Evolutionary conservation across 2,329 filamentous ascomycete species (phyloP).

Genomic region (Hysterium pulicare): DNA sequence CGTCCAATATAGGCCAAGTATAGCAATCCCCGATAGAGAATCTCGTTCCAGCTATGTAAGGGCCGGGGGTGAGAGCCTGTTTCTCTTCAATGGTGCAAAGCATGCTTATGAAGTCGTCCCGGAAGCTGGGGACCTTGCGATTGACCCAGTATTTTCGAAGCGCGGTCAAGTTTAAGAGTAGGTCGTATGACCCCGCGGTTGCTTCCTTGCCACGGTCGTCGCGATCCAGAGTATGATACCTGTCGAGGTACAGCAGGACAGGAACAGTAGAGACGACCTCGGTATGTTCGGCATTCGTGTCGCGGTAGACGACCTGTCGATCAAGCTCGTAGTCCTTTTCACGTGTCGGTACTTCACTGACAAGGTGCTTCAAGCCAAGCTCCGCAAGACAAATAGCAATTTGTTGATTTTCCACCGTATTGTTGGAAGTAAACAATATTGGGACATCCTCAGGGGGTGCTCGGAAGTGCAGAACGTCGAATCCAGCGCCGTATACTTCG

Average conservation of each 20-base stretch:
- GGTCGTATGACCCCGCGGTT: slow-evolving; percentile 18
- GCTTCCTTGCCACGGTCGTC: slow-evolving; percentile 15
- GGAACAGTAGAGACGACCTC: slow-evolving; percentile 22
- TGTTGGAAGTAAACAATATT: slow-evolving; percentile 37
- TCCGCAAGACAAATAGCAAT: slow-evolving; percentile 29
- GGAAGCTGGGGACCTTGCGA: slow-evolving; percentile 10
- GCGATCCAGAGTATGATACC: slow-evolving; percentile 24
- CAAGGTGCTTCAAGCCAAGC: slow-evolving; percentile 16
- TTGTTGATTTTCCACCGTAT: slow-evolving; percentile 22
- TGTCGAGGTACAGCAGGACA: slow-evolving; percentile 35
- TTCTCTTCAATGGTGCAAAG: slow-evolving; percentile 21
- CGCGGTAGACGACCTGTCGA: slow-evolving; percentile 28
- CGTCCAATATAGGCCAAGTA: slow-evolving; percentile 32
- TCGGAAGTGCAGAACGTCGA: slow-evolving; percentile 70
- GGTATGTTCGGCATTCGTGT: slow-evolving; percentile 32
- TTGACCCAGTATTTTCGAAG: slow-evolving; percentile 19
- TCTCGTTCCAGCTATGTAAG: slow-evolving; percentile 27
- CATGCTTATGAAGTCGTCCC: slow-evolving; percentile 11
- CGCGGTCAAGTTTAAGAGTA: slow-evolving; percentile 12
- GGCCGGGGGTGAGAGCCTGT: slow-evolving; percentile 11
- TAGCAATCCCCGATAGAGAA: slow-evolving; percentile 33
- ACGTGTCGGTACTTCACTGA: slow-evolving; percentile 11
- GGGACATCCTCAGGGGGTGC: slow-evolving; percentile 28
- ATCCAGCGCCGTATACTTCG: slow-evolving; percentile 71
- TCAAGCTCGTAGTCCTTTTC: slow-evolving; percentile 17